Evolutionary conservation across 2,329 filamentous ascomycete species (phyloP).

Genomic region (Raffaelea ambrosiae): DNA sequence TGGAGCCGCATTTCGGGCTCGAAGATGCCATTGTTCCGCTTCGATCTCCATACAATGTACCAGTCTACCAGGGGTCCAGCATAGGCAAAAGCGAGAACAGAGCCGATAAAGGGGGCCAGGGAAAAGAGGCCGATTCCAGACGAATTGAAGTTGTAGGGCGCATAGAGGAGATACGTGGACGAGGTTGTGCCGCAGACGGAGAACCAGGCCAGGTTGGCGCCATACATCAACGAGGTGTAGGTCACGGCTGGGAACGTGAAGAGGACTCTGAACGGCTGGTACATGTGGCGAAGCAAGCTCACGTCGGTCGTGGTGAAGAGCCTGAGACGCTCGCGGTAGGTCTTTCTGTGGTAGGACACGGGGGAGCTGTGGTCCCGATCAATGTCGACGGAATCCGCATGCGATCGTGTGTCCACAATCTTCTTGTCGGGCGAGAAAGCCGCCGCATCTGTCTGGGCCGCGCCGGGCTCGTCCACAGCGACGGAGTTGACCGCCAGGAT

Average conservation of each 20-base stretch:
- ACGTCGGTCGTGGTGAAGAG: background rate
- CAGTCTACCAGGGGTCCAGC: background rate
- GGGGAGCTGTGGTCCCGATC: background rate
- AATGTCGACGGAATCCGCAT: background rate
- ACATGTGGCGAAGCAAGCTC: conserved; percentile 1
- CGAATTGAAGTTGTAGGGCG: conserved; percentile 2
- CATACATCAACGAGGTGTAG: conserved; percentile 3
- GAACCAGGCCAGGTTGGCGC: background rate
- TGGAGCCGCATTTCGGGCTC: conserved; percentile 2
- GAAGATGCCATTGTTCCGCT: background rate
- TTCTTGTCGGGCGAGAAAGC: background rate
- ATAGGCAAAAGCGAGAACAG: background rate
- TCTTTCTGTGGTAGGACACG: background rate
- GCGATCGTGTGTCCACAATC: too few species aligned
- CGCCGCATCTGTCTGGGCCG: background rate
- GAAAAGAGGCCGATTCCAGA: background rate
- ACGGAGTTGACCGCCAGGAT: background rate
- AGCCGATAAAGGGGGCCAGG: background rate
- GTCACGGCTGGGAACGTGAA: conserved; percentile 1
- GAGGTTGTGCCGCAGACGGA: background rate
- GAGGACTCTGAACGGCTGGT: conserved; percentile 6
- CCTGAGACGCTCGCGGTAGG: background rate
- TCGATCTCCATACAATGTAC: background rate
- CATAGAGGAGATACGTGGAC: conserved; percentile 3
- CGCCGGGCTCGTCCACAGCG: too few species aligned